A percentile compares a stretch with the other conserved stretches of the same genome.
Evolutionary conservation across 1,284 basidiomycete species (phyloP).

Genomic region (Porodaedalea pini): DNA sequence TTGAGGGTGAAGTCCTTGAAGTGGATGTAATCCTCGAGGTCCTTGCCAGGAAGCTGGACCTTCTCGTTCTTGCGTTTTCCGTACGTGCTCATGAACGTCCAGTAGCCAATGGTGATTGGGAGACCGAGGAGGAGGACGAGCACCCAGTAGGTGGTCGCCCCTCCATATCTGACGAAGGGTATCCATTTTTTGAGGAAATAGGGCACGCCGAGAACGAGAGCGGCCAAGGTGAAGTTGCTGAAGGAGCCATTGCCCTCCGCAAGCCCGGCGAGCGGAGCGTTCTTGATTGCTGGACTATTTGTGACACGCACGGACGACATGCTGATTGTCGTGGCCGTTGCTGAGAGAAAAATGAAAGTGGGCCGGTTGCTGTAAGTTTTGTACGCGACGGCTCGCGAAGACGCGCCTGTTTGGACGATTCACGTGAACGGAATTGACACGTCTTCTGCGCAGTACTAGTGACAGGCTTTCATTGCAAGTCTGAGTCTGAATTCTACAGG

Average conservation of each 20-base stretch:
- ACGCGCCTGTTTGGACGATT: constrained; percentile 1
- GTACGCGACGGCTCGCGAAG: constrained; percentile 14
- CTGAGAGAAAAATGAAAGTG: neutral
- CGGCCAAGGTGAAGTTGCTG: constrained; percentile 78
- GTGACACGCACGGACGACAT: constrained; percentile 57
- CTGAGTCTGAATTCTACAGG: neutral
- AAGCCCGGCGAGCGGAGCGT: constrained; percentile 78
- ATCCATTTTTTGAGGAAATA: constrained; percentile 77
- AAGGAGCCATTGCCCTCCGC: constrained; percentile 86
- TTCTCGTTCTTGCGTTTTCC: constrained; percentile 86
- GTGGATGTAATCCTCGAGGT: constrained; percentile 87
- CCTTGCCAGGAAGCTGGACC: constrained; percentile 80
- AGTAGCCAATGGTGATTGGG: constrained; percentile 85
- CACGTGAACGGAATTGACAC: constrained; percentile 6
- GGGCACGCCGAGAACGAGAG: constrained; percentile 72
- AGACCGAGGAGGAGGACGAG: constrained; percentile 72
- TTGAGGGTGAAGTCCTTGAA: constrained; percentile 84
- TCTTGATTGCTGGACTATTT: constrained; percentile 68
- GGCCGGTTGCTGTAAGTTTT: neutral
- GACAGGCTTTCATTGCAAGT: neutral
- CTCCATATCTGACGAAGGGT: constrained; percentile 74
- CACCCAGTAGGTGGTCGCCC: constrained; percentile 82
- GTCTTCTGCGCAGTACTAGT: neutral
- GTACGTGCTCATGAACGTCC: constrained; percentile 83
- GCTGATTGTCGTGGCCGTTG: constrained; percentile 16